Percentiles rank a stretch among this genome's conserved stretches.
Evolutionary conservation across 2,329 filamentous ascomycete species (phyloP).

Genomic region (Leptosphaerulina australis): DNA sequence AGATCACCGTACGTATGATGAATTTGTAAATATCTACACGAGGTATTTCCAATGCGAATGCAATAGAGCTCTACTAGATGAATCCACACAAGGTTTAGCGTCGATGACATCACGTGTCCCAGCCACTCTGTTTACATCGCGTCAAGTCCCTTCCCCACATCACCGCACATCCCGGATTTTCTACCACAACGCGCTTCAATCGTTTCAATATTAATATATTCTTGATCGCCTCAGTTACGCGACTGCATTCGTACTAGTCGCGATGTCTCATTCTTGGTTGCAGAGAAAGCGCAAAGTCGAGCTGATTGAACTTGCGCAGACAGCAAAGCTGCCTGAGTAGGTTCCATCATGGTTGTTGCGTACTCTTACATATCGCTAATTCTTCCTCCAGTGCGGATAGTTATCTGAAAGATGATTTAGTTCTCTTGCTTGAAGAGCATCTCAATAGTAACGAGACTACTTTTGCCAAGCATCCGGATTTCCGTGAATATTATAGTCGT

Average conservation of each 20-base stretch:
- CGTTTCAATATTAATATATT: conserved; percentile 23
- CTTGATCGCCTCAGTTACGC: conserved; percentile 57
- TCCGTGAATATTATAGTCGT: conserved; percentile 79
- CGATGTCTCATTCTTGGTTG: conserved; percentile 74
- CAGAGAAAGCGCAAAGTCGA: conserved; percentile 82
- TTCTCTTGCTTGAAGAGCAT: conserved; percentile 51
- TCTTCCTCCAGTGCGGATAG: conserved; percentile 64
- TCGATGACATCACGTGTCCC: conserved; percentile 24
- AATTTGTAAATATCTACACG: not conserved
- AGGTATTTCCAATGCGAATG: not conserved
- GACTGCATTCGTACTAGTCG: conserved; percentile 51
- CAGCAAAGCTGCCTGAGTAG: conserved; percentile 74
- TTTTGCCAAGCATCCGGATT: conserved; percentile 67
- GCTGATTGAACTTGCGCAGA: conserved; percentile 74
- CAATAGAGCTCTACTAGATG: not conserved
- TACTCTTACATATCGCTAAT: conserved; percentile 15
- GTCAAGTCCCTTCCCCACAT: conserved; percentile 26
- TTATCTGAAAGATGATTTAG: conserved; percentile 80
- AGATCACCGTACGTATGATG: not conserved
- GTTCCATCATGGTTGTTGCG: conserved; percentile 44
- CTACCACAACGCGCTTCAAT: conserved; percentile 25
- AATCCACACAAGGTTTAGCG: conserved; percentile 12
- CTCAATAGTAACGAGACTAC: conserved; percentile 66
- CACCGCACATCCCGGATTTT: conserved; percentile 29
- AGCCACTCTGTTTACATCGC: conserved; percentile 35